These are phyloP conservation scores for Penicillium verhagenii DNA, from an alignment of 495 filamentous ascomycete genomes.

Conservation along the genomic window DNA sequence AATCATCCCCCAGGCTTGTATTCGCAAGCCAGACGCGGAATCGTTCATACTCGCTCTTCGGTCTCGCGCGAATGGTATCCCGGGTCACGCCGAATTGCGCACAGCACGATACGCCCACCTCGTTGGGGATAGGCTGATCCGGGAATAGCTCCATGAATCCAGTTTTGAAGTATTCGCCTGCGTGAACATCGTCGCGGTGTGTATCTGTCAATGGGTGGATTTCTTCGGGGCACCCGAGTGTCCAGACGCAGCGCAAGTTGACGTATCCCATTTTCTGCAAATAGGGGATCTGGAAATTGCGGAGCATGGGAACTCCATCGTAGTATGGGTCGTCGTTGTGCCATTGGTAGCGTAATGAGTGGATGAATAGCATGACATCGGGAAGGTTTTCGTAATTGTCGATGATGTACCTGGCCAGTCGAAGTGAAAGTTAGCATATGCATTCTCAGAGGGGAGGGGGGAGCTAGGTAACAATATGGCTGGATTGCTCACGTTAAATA, in stretches of 20 bases:
- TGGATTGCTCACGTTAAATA: slow-evolving; percentile 53
- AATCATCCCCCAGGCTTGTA: slow-evolving; percentile 54
- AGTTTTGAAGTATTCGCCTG: slow-evolving; percentile 49
- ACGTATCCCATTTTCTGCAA: slow-evolving; percentile 58
- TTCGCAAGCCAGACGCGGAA: slow-evolving; percentile 60
- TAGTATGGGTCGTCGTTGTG: slow-evolving; percentile 57
- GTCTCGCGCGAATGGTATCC: slow-evolving; percentile 46
- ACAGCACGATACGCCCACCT: slow-evolving; percentile 62
- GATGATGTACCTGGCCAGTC: slow-evolving; percentile 55
- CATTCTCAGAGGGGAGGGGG: neutral
- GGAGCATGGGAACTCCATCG: slow-evolving; percentile 50
- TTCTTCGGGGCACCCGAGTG: slow-evolving; percentile 59
- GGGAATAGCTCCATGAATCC: slow-evolving; percentile 60
- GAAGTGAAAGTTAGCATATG: neutral
- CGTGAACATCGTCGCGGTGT: slow-evolving; percentile 43
- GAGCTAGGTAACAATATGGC: neutral
- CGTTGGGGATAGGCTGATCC: slow-evolving; percentile 40
- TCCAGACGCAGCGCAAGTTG: slow-evolving; percentile 65
- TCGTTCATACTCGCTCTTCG: slow-evolving; percentile 55
- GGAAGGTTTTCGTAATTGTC: slow-evolving; percentile 62
- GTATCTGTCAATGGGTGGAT: slow-evolving; percentile 50
- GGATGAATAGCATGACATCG: slow-evolving; percentile 58
- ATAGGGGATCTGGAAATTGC: slow-evolving; percentile 54
- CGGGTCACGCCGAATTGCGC: slow-evolving; percentile 69
- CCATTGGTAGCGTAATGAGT: slow-evolving; percentile 63